phyloP scores from a whole-genome alignment of 305 asterid species.

The Ajuga reptans region DNA sequence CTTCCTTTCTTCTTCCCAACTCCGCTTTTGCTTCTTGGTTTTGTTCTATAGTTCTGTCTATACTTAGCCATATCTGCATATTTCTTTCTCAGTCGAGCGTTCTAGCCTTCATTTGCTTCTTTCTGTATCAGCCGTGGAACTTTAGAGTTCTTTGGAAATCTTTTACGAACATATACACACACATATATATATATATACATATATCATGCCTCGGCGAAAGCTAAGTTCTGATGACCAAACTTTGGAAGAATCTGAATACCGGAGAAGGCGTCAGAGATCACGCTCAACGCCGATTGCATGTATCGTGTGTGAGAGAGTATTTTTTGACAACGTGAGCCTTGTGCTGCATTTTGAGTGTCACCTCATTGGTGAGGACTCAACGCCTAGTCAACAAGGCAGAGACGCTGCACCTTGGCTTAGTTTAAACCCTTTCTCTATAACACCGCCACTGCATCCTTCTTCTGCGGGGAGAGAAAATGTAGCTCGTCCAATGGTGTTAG shows the following conservation, averaged over 20 bases:
- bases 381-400: neutral
- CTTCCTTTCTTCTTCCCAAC: constrained; percentile 16
- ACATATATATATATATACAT: neutral
- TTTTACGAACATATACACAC: constrained; percentile 4
- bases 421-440: neutral
- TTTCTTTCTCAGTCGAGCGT: neutral
- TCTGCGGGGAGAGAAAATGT: neutral
- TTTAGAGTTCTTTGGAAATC: constrained; percentile 9
- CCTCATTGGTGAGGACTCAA: neutral
- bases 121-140: neutral
- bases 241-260: constrained; percentile 17
- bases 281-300: constrained; percentile 24
- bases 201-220: constrained; percentile 19
- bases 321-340: constrained; percentile 29
- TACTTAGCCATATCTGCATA: neutral
- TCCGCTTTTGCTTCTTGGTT: constrained; percentile 3
- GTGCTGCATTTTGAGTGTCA: constrained; percentile 35
- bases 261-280: constrained; percentile 1
- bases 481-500: neutral
- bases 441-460: constrained; percentile 11
- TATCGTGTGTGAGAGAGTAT: constrained; percentile 30
- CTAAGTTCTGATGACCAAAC: constrained; percentile 13
- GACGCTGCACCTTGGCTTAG: constrained; percentile 10
- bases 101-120: neutral
- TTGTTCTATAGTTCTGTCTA: neutral